These are phyloP conservation scores for Cercospora citrullina DNA, from an alignment of 2,329 filamentous ascomycete species.

Conservation along the genomic window DNA sequence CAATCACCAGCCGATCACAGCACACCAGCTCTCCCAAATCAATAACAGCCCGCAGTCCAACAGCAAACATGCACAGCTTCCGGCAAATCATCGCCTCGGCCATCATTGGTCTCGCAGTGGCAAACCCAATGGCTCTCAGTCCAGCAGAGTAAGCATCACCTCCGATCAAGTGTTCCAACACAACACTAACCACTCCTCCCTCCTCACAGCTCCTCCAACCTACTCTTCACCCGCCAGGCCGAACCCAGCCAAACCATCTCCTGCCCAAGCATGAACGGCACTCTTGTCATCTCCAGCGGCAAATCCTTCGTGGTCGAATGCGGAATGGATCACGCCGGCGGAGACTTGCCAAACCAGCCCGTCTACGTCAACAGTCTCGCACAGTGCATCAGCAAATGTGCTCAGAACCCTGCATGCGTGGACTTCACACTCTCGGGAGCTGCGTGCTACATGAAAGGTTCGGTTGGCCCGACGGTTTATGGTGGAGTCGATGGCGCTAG, in stretches of 20 bases:
- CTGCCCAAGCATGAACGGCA: conserved; percentile 16
- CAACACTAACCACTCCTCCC: not conserved
- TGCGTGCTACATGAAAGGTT: conserved; percentile 37
- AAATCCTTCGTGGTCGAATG: conserved; percentile 31
- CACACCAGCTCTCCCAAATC: not conserved
- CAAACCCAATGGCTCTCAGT: not conserved
- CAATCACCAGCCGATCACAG: not conserved
- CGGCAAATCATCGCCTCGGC: conserved; percentile 4
- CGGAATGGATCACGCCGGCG: conserved; percentile 32
- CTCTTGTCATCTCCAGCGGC: conserved; percentile 15
- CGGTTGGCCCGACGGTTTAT: conserved; percentile 25
- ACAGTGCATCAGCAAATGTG: conserved; percentile 34
- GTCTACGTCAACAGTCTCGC: conserved; percentile 26
- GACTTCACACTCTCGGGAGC: conserved; percentile 34
- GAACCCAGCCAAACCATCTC: not conserved
- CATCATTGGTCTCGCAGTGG: conserved; percentile 6
- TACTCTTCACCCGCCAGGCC: not conserved
- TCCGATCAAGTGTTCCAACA: not conserved
- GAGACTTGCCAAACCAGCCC: conserved; percentile 29
- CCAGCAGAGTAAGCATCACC: not conserved
- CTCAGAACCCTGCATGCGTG: conserved; percentile 31
- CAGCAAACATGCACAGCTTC: conserved; percentile 3
- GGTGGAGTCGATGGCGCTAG: conserved; percentile 31
- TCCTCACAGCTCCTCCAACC: not conserved
- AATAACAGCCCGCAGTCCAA: not conserved